These are phyloP conservation scores for Urtica urens DNA, from an alignment of 306 rosid genomes.

Conservation along the genomic window DNA sequence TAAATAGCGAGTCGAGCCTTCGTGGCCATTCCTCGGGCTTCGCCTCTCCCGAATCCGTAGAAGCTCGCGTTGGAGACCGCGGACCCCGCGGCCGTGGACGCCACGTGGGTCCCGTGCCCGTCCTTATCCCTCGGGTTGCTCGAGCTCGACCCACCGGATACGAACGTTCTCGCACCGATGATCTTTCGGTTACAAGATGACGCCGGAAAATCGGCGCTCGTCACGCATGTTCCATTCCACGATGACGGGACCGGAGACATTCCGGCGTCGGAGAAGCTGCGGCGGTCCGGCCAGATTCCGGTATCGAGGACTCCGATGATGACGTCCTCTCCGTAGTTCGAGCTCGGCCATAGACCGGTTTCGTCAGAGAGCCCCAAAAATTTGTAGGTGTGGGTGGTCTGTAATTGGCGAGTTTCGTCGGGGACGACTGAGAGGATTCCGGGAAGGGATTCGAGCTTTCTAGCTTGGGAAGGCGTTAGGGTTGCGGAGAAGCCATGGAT, in stretches of 20 bases:
- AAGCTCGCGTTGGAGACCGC: slow-evolving; percentile 6
- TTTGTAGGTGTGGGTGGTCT: slow-evolving; percentile 14
- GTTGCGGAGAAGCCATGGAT: slow-evolving; percentile 21
- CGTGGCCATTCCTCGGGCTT: slow-evolving; percentile 11
- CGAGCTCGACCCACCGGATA: not conserved
- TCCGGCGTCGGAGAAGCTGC: slow-evolving; percentile 9
- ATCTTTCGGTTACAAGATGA: slow-evolving; percentile 23
- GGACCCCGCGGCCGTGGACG: slow-evolving; percentile 15
- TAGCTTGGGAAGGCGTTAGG: slow-evolving; percentile 10
- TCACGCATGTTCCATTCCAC: slow-evolving; percentile 15
- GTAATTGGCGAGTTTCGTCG: slow-evolving; percentile 11
- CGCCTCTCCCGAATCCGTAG: slow-evolving; percentile 9
- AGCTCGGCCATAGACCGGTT: not conserved
- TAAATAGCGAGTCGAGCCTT: slow-evolving; percentile 12
- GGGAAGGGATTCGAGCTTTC: not conserved
- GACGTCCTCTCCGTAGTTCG: slow-evolving; percentile 11
- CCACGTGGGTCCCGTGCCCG: slow-evolving; percentile 23
- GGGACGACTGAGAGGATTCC: slow-evolving; percentile 12
- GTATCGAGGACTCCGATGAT: slow-evolving; percentile 13
- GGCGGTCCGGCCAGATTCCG: slow-evolving; percentile 18
- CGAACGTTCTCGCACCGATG: slow-evolving; percentile 12
- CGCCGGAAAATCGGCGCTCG: slow-evolving; percentile 5
- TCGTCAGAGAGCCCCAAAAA: slow-evolving; percentile 14
- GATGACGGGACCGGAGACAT: slow-evolving; percentile 9
- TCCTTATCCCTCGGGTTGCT: not conserved